Evolutionary conservation across 331 rosid species (phyloP).

Genomic region (Phaseolus coccineus): DNA sequence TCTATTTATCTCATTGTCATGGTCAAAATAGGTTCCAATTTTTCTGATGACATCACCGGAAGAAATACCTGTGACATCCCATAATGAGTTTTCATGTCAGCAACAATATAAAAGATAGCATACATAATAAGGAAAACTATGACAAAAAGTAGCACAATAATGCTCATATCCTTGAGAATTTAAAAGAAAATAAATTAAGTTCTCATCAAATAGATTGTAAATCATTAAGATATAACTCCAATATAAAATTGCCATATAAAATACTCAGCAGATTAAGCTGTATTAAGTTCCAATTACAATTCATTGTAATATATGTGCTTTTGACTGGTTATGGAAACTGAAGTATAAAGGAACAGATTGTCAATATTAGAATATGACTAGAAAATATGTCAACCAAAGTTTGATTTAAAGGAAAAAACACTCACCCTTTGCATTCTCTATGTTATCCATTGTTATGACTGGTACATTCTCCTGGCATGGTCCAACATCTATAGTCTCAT

Average conservation of each 20-base stretch:
- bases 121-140: neutral
- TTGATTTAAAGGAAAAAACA: conserved; percentile 41
- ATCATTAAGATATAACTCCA: conserved; percentile 2
- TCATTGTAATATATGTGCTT: conserved; percentile 10
- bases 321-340: conserved; percentile 26
- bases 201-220: conserved; percentile 1
- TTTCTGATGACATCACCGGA: conserved; percentile 70
- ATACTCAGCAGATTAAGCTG: neutral
- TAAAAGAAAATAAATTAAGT: conserved; percentile 27
- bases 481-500: conserved; percentile 72
- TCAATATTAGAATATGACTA: conserved; percentile 13
- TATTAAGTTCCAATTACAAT: conserved; percentile 5
- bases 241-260: conserved; percentile 27
- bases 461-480: conserved; percentile 54
- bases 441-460: conserved; percentile 30
- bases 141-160: conserved; percentile 5
- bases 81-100: conserved; percentile 33
- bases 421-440: conserved; percentile 60
- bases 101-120: conserved; percentile 20
- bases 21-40: conserved; percentile 61
- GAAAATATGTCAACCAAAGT: conserved; percentile 23
- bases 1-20: conserved; percentile 52
- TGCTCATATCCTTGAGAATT: neutral
- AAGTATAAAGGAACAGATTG: neutral
- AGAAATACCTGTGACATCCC: conserved; percentile 64